Conservation (phyloP, 495 filamentous ascomycete species). For the Penicillium angulare region DNA sequence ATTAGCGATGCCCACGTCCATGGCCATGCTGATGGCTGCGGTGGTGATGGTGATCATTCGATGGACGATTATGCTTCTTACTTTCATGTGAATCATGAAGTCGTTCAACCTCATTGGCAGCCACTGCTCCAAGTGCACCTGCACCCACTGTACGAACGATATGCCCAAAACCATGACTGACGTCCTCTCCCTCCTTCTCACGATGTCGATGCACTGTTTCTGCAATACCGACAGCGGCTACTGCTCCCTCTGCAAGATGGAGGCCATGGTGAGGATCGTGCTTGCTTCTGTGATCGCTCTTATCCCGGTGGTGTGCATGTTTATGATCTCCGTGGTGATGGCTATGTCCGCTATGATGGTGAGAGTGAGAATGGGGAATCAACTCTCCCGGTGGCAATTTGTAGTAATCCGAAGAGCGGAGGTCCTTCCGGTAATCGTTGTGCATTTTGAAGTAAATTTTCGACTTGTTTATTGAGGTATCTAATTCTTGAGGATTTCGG, state of each 20-base stretch:
- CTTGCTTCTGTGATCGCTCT: not conserved
- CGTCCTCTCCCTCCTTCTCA: conserved; percentile 8
- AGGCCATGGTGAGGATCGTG: conserved; percentile 4
- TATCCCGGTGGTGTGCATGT: not conserved
- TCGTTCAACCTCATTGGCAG: conserved; percentile 8
- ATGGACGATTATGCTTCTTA: not conserved
- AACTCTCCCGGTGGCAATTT: too few species aligned
- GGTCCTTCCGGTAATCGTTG: too few species aligned
- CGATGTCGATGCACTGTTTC: conserved; percentile 7
- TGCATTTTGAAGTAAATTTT: too few species aligned
- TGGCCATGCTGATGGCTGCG: too few species aligned
- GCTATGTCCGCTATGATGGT: too few species aligned
- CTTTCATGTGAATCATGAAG: conserved; percentile 1
- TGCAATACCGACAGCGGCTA: conserved; percentile 1
- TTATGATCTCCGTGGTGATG: not conserved
- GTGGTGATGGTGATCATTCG: not conserved
- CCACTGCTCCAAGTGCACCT: conserved; percentile 10
- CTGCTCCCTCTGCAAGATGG: conserved; percentile 3
- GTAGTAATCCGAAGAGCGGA: too few species aligned
- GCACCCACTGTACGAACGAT: conserved; percentile 10
- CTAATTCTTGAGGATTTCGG: too few species aligned
- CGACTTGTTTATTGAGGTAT: too few species aligned
- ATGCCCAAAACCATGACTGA: conserved; percentile 11
- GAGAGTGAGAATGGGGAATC: too few species aligned
- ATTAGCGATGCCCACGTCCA: not conserved